Evolutionary conservation across 257 asterid species (phyloP), one percentile per base, ranked within the genome.

Genomic region (Prunella vulgaris): DNA sequence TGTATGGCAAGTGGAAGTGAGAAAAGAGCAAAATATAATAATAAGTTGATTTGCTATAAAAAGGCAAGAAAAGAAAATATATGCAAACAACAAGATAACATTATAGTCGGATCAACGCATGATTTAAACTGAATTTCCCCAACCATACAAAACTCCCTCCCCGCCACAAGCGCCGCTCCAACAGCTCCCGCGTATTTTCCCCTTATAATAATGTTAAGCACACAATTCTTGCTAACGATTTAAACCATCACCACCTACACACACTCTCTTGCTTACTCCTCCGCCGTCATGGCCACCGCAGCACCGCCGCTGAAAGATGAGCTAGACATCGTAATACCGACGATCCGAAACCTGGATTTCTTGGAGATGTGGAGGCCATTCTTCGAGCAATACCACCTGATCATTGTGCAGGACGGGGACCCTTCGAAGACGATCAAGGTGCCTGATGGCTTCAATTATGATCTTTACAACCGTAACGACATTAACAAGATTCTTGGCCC

Each of bases 341-440:
- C 97, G 1, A 92, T 92, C 49, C 77, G 97, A 48, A 92, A 92
- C 74, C 93, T 92, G 0, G 98, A 92, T 70, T 92, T 92, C 85
- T 42, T 92, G 60, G 95, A 92, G 42, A 92, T 92, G 98, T 92
- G 98, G 98, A 79, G 98, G 79, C 95, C 98, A 0, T 92, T 90
- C 58, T 80, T 90, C 44, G 70, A 92, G 86, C 89, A 86, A 0
- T 92, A 92, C 75, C 98, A 92, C 71, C 69, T 92, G 30, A 89
- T 92, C 87, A 92, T 92, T 53, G 97, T 89, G 3, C 97, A 92
- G 74, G 98, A 92, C 60, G 98, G 98, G 3, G 97, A 92, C 69
- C 96, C 98, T 12, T 59, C 95, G 0, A 83, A 86, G 86, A 84
- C 83, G 7, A 88, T 93, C 70, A 90, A 83, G 40, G 96, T 93